Evolutionary conservation across 225 moss, liverwort and hornwort species (phyloP), one percentile per base, ranked within the genome.

Genomic region (Asterella californica): DNA sequence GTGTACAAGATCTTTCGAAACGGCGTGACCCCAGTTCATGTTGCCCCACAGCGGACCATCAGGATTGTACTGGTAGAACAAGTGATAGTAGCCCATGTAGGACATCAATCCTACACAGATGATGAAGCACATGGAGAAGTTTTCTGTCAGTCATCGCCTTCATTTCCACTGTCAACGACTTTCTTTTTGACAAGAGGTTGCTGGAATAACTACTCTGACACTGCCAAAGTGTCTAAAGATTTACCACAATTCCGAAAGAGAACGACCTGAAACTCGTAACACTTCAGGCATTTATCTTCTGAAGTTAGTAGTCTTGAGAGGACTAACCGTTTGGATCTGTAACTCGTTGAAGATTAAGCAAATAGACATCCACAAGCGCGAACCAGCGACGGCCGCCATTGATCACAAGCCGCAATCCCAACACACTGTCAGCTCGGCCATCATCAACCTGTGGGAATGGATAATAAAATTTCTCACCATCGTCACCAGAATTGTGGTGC

Each of bases 31-130:
- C 92, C 92, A 92, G 4, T 85, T 71, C 38, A 91, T 91, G 80
- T 86, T 85, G 63, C 90, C 91, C 92, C 91, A 90, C 32, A 78
- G 80, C 2, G 88, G 81, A 2, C 84, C 91, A 9, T 83, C 81
- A 57, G 92, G 92, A 64, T 92, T 92, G 85, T 91, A 92, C 72
- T 92, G 92, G 83, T 92, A 92, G 86, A 92, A 92, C 63, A 92
- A 88, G 79, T 92, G 92, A 84, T 92, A 92, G 72, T 85, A 90
- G 12, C 92, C 92, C 77, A 87, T 76, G 34, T 91, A 92, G 70
- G 77, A 86, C 90, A 92, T 84, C 37, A 88, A 87, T 50, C 92
- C 92, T 92, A 85, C 76, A 76, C 25, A 76, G 27, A 50, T 25
- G 9, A 61, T 1, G 38, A 57, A 70, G 22, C 38, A 38, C 37